These are phyloP conservation scores for Sporothrix humicola DNA, from an alignment of 2,329 filamentous ascomycete species.

Conservation along the genomic window DNA sequence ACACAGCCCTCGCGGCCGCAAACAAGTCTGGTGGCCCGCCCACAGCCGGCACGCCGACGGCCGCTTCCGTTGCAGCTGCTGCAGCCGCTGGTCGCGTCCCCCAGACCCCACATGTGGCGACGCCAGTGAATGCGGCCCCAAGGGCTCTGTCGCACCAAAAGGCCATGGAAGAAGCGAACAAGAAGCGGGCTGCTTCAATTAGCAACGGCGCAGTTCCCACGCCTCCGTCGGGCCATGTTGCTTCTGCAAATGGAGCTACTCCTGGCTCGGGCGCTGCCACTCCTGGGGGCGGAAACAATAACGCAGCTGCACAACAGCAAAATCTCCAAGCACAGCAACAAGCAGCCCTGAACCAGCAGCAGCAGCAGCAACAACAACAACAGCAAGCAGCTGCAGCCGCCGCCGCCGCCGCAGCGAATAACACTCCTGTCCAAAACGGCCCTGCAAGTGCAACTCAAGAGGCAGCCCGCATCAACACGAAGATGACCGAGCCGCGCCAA, in stretches of 20 bases:
- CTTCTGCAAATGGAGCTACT: constrained; percentile 18
- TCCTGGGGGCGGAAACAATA: constrained; percentile 22
- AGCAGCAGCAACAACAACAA: constrained; percentile 68
- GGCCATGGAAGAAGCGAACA: constrained; percentile 57
- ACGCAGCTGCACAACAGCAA: constrained; percentile 34
- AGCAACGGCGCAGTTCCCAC: constrained; percentile 33
- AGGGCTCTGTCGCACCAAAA: constrained; percentile 56
- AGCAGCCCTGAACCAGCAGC: constrained; percentile 69
- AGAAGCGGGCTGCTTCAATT: constrained; percentile 43
- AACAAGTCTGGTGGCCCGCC: constrained; percentile 46
- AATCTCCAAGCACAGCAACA: constrained; percentile 39
- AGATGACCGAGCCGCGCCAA: constrained; percentile 69
- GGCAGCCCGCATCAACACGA: constrained; percentile 39
- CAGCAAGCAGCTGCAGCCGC: constrained; percentile 52
- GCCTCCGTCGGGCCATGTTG: constrained; percentile 24
- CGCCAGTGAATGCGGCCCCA: constrained; percentile 49
- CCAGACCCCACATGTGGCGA: constrained; percentile 54
- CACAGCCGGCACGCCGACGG: constrained; percentile 56
- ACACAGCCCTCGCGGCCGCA: constrained; percentile 53
- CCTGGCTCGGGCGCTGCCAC: constrained; percentile 14
- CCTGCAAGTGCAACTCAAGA: background rate
- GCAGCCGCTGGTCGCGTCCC: constrained; percentile 47
- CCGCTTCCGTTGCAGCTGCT: constrained; percentile 46
- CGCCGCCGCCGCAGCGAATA: constrained; percentile 8
- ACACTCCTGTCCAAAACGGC: constrained; percentile 6